phyloP scores from a whole-genome alignment of 2,329 filamentous ascomycete genomes.

The Colletotrichum gigasporum region DNA sequence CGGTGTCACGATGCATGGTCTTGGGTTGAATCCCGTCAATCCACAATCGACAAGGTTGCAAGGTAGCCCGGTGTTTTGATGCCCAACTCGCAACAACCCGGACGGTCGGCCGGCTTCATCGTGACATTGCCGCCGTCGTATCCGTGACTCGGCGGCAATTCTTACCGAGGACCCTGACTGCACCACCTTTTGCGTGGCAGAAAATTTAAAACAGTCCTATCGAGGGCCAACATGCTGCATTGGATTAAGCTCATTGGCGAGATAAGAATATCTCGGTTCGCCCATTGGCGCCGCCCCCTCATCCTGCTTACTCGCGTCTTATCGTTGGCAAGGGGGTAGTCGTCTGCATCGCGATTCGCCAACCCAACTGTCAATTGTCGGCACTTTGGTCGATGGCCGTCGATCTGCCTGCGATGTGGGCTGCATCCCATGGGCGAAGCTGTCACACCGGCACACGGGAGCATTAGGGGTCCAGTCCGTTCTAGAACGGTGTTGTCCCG shows the following conservation, averaged over 20 bases:
- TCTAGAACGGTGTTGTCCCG: conserved; percentile 8
- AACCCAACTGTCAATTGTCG: not conserved
- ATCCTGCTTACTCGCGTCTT: not conserved
- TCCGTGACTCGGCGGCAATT: too few relatives aligned
- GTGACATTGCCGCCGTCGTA: too few relatives aligned
- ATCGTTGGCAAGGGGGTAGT: not conserved
- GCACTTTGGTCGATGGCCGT: not conserved
- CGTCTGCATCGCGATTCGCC: not conserved
- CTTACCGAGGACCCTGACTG: too few relatives aligned
- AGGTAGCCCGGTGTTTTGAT: too few relatives aligned
- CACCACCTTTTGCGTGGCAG: too few relatives aligned
- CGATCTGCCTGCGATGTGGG: not conserved
- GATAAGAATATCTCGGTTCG: not conserved
- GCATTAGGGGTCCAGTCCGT: conserved; percentile 7
- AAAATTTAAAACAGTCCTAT: too few relatives aligned
- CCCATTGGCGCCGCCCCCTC: not conserved
- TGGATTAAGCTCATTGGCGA: not conserved
- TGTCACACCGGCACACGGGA: conserved; percentile 12
- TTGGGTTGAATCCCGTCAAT: too few relatives aligned
- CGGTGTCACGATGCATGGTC: too few relatives aligned
- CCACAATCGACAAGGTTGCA: too few relatives aligned
- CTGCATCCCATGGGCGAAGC: conserved; percentile 1
- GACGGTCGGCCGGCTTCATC: too few relatives aligned
- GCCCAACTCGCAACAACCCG: too few relatives aligned
- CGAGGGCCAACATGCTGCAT: conserved; percentile 1